A percentile compares a stretch with the other conserved stretches of the same genome.
Conservation (phyloP, 1,284 basidiomycete genomes). For the Tetrapyrgos nigripes region DNA sequence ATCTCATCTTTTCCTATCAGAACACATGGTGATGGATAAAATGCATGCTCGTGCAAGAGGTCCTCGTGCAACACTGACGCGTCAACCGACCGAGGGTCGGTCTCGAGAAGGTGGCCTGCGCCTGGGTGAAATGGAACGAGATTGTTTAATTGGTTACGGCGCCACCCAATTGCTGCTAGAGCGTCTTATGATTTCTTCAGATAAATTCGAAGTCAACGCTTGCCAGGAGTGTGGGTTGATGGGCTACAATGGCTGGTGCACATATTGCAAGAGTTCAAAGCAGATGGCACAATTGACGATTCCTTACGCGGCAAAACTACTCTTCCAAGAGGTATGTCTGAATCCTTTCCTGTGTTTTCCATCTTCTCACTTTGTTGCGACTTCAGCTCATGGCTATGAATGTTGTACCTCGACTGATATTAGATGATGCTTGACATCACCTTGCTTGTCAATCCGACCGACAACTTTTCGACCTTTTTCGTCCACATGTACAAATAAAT, state of each 20-base stretch:
- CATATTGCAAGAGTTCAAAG: conserved; percentile 96
- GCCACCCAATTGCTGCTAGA: conserved; percentile 96
- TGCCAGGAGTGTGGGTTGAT: conserved; percentile 95
- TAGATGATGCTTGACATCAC: conserved; percentile 79
- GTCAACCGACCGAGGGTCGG: conserved; percentile 98
- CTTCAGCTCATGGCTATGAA: conserved; percentile 93
- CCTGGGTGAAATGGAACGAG: conserved; percentile 99
- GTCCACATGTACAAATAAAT: too few species aligned
- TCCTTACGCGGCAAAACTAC: conserved; percentile 95
- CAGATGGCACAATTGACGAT: conserved; percentile 97
- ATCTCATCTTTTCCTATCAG: conserved; percentile 40
- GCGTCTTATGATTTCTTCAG: conserved; percentile 97
- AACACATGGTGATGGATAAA: conserved; percentile 99
- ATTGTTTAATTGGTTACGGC: conserved; percentile 95
- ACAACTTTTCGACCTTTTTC: too few species aligned
- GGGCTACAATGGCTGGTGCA: conserved; percentile 97
- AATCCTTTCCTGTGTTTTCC: conserved; percentile 7
- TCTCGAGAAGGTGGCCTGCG: conserved; percentile 97
- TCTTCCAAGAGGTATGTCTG: conserved; percentile 90
- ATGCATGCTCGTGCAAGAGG: conserved; percentile 99
- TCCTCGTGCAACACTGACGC: conserved; percentile 94
- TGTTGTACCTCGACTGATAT: conserved; percentile 83
- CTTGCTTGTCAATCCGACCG: too few species aligned
- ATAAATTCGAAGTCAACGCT: conserved; percentile 97
- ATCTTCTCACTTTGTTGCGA: conserved; percentile 15